Evolutionary conservation across 345 rosid species (phyloP), one percentile per base, ranked within the genome.

Genomic region (Arabis alpina): DNA sequence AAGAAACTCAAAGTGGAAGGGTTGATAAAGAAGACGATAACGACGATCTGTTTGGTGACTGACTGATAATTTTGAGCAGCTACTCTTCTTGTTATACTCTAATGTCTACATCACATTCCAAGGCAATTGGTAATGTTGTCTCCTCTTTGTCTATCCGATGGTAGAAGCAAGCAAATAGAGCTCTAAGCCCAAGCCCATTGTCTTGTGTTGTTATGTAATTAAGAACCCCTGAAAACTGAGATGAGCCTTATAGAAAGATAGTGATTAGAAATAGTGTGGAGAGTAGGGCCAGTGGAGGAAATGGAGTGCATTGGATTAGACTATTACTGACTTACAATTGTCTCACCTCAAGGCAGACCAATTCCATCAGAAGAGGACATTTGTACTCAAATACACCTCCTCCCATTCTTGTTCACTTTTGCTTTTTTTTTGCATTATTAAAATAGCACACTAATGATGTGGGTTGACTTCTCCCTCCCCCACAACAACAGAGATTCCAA

Each of bases 21-120:
- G 64, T 56, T 34, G 64, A 63, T 64, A 64, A 79, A 39, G 82
- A 81, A 6, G 85, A 86, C 3, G 85, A 86, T 5, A 74, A 86
- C 14, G 99, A 88, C 34, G 98, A 93, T 81, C 80, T 92, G 77
- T 94, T 94, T 77, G 99, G 98, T 56, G 95, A 89, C 77, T 94
- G 63, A 70, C 34, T 37, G 41, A 37, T 37, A 42, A 47, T 37
- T 72, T 54, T 47, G 65, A 16, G 84, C 83, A 67, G 63, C 49
- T 36, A 36, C 13, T 28, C 45, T 24, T 56, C 47, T 42, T 54
- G 49, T 52, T 24, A 16, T 64, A 12, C 14, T 63, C 63, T 36
- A 54, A 24, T 59, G 45, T 28, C 27, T 64, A 12, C 66, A 30
- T 40, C 14, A 58, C 43, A 6, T 48, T 55, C 70, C 70, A 55